Evolutionary conservation across 495 filamentous ascomycete genomes (phyloP).

Genomic region (Penicillium antarcticum): DNA sequence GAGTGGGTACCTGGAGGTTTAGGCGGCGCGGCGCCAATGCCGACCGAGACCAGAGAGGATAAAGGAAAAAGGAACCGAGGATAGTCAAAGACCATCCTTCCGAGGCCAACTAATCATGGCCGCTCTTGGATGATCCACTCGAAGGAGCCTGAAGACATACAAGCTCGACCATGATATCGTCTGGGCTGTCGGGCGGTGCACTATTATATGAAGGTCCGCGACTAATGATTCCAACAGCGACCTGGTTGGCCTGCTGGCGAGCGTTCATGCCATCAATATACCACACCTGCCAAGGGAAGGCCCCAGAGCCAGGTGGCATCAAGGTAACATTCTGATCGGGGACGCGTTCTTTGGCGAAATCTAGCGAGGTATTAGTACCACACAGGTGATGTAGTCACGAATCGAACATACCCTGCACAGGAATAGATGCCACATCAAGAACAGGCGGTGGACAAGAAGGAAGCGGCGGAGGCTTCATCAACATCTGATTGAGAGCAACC

Average conservation of each 20-base stretch:
- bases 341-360: conserved; percentile 33
- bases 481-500: conserved; percentile 30
- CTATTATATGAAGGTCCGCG: conserved; percentile 32
- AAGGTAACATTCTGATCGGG: conserved; percentile 26
- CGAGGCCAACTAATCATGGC: conserved; percentile 7
- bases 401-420: conserved; percentile 31
- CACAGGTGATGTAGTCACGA: background rate
- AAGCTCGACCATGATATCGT: conserved; percentile 40
- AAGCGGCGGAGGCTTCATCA: conserved; percentile 17
- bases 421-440: conserved; percentile 36
- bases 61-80: background rate
- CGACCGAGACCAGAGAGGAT: background rate
- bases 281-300: conserved; percentile 39
- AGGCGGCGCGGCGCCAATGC: background rate
- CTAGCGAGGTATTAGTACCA: conserved; percentile 17
- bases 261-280: conserved; percentile 38
- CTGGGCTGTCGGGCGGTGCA: conserved; percentile 15
- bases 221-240: conserved; percentile 42
- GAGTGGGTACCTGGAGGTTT: too few relatives aligned
- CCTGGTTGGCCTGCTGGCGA: conserved; percentile 34
- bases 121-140: conserved; percentile 11
- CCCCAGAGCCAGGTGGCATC: conserved; percentile 27
- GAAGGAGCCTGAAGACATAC: conserved; percentile 38
- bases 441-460: conserved; percentile 29
- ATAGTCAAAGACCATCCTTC: background rate